Evolutionary conservation across 2,329 filamentous ascomycete species (phyloP).

Genomic region (Trichoderma sp.): DNA sequence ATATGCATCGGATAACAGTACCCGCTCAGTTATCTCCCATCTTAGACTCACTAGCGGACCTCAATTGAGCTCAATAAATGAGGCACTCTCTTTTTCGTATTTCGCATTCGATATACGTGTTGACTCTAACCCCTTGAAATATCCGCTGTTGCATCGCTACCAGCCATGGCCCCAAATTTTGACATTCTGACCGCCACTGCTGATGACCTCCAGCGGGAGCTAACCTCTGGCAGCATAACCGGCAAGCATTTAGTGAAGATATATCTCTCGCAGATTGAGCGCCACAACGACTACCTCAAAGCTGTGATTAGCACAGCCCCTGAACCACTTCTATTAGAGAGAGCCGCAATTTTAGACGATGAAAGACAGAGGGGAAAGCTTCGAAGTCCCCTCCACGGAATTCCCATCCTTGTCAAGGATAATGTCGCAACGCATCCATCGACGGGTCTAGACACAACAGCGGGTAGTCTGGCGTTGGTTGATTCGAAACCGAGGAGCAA

Average conservation of each 20-base stretch:
- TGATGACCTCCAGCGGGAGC: background rate
- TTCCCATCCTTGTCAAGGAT: constrained; percentile 27
- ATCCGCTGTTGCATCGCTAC: no score
- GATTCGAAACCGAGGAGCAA: constrained; percentile 23
- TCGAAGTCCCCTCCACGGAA: constrained; percentile 25
- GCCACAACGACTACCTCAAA: constrained; percentile 22
- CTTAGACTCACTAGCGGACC: background rate
- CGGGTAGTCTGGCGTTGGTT: constrained; percentile 23
- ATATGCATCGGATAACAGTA: background rate
- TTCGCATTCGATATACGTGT: background rate
- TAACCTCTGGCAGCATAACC: constrained; percentile 4
- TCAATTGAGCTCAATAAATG: background rate
- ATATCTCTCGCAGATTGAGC: constrained; percentile 24
- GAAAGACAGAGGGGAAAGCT: constrained; percentile 21
- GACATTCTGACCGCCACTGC: constrained; percentile 6
- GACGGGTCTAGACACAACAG: constrained; percentile 22
- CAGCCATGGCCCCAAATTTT: background rate
- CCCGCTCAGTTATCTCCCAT: background rate
- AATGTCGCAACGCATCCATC: constrained; percentile 20
- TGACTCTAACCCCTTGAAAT: background rate
- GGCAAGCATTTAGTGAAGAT: constrained; percentile 22
- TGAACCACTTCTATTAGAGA: background rate
- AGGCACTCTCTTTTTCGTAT: background rate
- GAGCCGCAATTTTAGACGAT: constrained; percentile 21
- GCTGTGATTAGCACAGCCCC: constrained; percentile 22